These are phyloP conservation scores for Cymbopogon flexuosus DNA, from an alignment of 202 grass and related monocot species.

Conservation along the genomic window DNA sequence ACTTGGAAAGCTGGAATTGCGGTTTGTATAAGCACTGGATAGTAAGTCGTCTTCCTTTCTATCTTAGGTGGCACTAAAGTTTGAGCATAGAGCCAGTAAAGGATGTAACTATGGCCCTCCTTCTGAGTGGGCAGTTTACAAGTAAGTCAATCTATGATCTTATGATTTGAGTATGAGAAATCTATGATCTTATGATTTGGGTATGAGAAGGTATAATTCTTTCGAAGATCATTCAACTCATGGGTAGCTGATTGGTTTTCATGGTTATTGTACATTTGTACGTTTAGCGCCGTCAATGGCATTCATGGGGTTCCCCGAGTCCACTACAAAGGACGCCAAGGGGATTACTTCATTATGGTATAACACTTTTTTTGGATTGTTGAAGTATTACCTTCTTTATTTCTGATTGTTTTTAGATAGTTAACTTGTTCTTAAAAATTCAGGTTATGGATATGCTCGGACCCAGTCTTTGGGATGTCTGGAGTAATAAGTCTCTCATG, in stretches of 20 bases:
- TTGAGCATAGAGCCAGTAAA: conserved; percentile 95
- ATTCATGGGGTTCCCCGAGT: conserved; percentile 89
- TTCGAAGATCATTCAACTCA: conserved; percentile 13
- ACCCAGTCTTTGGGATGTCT: conserved; percentile 94
- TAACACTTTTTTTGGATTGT: conserved; percentile 25
- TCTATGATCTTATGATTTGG: conserved; percentile 13
- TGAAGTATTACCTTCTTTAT: conserved; percentile 9
- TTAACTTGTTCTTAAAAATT: conserved; percentile 42
- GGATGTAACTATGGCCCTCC: conserved; percentile 84
- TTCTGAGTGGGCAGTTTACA: conserved; percentile 93
- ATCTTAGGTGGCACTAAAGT: conserved; percentile 84
- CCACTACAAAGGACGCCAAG: conserved; percentile 95
- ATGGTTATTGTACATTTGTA: not conserved
- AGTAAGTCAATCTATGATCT: conserved; percentile 55
- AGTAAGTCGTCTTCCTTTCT: conserved; percentile 16
- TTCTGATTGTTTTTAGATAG: conserved; percentile 16
- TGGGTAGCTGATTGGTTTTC: conserved; percentile 1
- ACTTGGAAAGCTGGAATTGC: not conserved
- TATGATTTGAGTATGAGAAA: conserved; percentile 4
- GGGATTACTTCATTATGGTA: conserved; percentile 97
- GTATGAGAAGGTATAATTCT: conserved; percentile 18
- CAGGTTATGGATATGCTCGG: conserved; percentile 99
- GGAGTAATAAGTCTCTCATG: conserved; percentile 83
- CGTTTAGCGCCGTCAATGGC: conserved; percentile 58
- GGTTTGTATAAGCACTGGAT: not conserved